A percentile compares a stretch with the other conserved stretches of the same genome.
phyloP scores from a whole-genome alignment of 164 flowering plant species.

The Sextonia rubra region DNA sequence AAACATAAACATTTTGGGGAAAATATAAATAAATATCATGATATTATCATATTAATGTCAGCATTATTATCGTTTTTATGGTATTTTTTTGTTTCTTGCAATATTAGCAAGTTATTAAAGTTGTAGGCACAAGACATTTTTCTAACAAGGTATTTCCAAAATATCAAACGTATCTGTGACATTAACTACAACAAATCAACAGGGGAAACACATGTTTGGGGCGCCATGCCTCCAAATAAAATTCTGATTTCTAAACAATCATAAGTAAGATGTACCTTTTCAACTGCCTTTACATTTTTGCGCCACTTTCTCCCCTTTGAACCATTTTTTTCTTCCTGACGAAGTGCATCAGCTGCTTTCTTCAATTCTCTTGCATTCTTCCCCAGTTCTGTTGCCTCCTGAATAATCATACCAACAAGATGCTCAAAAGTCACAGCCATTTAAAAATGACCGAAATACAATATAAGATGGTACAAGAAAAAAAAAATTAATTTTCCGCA shows the following conservation, averaged over 20 bases:
- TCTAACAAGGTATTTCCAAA: too few relatives aligned
- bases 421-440: background rate
- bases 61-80: too few relatives aligned
- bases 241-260: background rate
- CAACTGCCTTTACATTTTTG: constrained; percentile 91
- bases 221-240: background rate
- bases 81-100: too few relatives aligned
- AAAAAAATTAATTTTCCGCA: background rate
- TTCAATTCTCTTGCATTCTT: constrained; percentile 91
- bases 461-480: background rate
- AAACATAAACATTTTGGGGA: too few relatives aligned
- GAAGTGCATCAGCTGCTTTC: constrained; percentile 93
- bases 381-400: constrained; percentile 98
- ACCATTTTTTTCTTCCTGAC: constrained; percentile 93
- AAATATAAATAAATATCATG: too few relatives aligned
- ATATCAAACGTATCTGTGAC: too few relatives aligned
- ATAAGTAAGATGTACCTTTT: constrained; percentile 48
- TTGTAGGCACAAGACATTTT: too few relatives aligned
- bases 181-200: background rate
- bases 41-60: too few relatives aligned
- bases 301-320: constrained; percentile 95
- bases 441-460: constrained; percentile 7
- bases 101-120: too few relatives aligned
- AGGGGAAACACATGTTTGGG: background rate
- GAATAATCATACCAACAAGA: constrained; percentile 10